A percentile compares a stretch with the other conserved stretches of the same genome.
Conservation (phyloP, 2,329 filamentous ascomycete species). For the Calonectria hongkongensis region DNA sequence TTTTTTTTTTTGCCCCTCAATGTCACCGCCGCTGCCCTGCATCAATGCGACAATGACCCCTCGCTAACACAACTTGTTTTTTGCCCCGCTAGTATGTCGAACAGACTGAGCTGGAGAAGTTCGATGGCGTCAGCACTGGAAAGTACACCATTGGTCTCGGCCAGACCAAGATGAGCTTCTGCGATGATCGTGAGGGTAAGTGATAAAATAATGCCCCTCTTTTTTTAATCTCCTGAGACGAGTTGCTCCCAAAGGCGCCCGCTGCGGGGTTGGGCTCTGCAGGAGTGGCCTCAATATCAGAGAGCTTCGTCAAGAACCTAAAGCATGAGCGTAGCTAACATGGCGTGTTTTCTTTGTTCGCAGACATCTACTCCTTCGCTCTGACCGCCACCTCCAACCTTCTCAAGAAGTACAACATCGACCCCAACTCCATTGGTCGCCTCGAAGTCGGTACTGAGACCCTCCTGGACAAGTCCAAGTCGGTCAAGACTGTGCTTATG, state of each 20-base stretch:
- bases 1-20: constrained; percentile 47
- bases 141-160: constrained; percentile 95
- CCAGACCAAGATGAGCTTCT: constrained; percentile 95
- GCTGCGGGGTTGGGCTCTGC: constrained; percentile 11
- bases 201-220: constrained; percentile 39
- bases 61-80: constrained; percentile 52
- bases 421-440: constrained; percentile 84
- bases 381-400: constrained; percentile 86
- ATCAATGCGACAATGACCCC: constrained; percentile 34
- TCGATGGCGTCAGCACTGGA: constrained; percentile 86
- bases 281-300: neutral
- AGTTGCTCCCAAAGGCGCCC: constrained; percentile 36
- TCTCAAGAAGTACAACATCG: constrained; percentile 88
- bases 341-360: constrained; percentile 11
- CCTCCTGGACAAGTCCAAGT: constrained; percentile 92
- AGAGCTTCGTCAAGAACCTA: constrained; percentile 13
- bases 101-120: constrained; percentile 88
- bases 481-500: constrained; percentile 92
- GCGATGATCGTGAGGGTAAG: constrained; percentile 89
- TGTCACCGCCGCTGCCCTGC: constrained; percentile 40
- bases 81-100: constrained; percentile 82
- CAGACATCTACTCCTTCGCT: constrained; percentile 92
- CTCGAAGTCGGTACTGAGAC: constrained; percentile 92
- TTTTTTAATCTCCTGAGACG: constrained; percentile 28
- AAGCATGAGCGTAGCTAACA: constrained; percentile 41